Evolutionary conservation across 305 asterid genomes (phyloP), one percentile per base, ranked within the genome.

Genomic region (Solanum aculeatissimum): DNA sequence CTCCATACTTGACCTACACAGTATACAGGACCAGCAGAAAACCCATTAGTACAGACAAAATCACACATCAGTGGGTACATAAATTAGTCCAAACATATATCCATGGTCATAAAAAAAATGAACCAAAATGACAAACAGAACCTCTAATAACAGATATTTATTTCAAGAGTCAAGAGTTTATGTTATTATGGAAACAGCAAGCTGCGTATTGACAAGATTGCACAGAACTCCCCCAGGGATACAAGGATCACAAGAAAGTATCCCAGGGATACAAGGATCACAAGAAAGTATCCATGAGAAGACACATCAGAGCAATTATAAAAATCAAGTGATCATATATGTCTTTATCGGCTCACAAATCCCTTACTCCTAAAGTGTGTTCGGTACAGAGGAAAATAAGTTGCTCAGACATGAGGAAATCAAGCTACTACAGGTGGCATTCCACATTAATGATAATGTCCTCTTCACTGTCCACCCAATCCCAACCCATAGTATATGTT

Each of bases 1-100:
- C 91, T 72, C 91, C 98, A 90, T 92, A 80, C 93, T 92, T 97
- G 51, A 92, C 96, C 99, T 97, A 94, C 43, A 70, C 40, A 25
- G 83, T 4, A 78, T 60, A 45, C 45, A 51, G 74, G 83, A 62
- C 32, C 13, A 55, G 11, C 47, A 62, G 23, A 86, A n/a, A 47
- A 79, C 27, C 25, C 2, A 6, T 42, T 14, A 42, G 15, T 12
- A 43, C 12, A 7, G 12, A 55, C 43, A 54, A 14, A 35, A 19
- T 27, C 32, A 29, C 29, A 66, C 83, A 53, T 29, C 43, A 8
- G 68, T 35, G 35, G 42, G 38, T n/a, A 15, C 8, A 69, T 47
- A 51, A 38, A 32, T 51, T 29, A 32, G 68, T 66, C 55, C 49
- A 3, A 9, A 83, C 29, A 69, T 57, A 51, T 23, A 78, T 53